Base-by-base conservation (phyloP, 2,329 filamentous ascomycete genomes). In the Fusarium sp. region DNA sequence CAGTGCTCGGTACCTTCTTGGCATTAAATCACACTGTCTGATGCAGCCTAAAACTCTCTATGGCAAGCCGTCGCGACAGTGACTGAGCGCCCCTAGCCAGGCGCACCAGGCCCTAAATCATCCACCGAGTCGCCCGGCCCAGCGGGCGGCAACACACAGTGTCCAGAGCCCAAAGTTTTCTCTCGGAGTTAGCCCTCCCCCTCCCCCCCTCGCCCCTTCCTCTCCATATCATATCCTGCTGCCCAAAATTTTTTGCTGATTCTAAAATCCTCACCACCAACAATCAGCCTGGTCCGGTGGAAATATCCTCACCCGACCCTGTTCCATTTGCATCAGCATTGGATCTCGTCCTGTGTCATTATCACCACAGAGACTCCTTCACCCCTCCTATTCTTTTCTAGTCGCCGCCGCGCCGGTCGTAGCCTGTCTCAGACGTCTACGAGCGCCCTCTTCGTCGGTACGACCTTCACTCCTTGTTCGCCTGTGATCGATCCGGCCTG, bases 221-320 rank as follows among this genome's bases (percentile, higher is more conserved):
- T 59, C 76, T 76, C 72, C 78, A 79, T 79, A 77, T 81, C 76
- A 78, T 76, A 81, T 80, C 76, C 81, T 79, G 78, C 80, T 80
- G 81, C 81, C 81, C 81, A 82, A 82, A 79, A 71, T 81, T 78
- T 81, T 82, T 80, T 79, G 83, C 70, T 31, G 74, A 68, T 77
- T 81, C 71, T 79, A 79, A 79, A 82, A 82, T 77, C 81, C 80
- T 83, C 80, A 82, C 79, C 81, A 82, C 76, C 73, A 77, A 76
- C 70, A 77, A 80, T 79, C 79, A 74, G 77, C 80, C 77, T 82
- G 81, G 81, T 81, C 80, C 80, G 77, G 81, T 82, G 81, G 80
- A 79, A 79, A 74, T 74, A 74, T 76, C 76, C 77, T 78, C 72
- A 78, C 78, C 80, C 75, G 80, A 77, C 79, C 78, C 73, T 74